phyloP scores from a whole-genome alignment of 495 filamentous ascomycete genomes.

The Aspergillus nidulans region DNA sequence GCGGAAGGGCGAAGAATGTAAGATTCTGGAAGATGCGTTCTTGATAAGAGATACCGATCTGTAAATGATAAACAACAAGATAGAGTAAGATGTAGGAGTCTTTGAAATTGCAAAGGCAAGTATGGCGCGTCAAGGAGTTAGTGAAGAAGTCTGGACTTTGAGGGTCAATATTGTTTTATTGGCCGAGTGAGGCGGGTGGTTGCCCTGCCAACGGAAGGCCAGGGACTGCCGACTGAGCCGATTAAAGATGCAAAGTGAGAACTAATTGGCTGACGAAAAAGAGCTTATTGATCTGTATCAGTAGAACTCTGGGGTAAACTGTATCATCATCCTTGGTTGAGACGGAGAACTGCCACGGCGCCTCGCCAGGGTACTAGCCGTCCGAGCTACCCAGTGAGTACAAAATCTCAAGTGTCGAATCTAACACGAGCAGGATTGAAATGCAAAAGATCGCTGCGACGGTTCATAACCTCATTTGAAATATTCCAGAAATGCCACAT shows the following conservation, averaged over 20 bases:
- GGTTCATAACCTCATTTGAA: not conserved
- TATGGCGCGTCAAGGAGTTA: not conserved
- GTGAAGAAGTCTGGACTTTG: no score
- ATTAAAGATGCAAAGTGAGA: not conserved
- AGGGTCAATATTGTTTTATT: not conserved
- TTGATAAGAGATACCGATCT: constrained; percentile 3
- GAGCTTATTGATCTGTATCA: not conserved
- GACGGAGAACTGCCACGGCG: no score
- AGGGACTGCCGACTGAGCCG: not conserved
- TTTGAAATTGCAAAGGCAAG: not conserved
- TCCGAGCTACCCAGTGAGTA: not conserved
- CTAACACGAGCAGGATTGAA: no score
- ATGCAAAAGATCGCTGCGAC: not conserved
- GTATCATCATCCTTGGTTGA: not conserved
- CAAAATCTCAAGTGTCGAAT: not conserved
- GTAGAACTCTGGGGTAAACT: constrained; percentile 1
- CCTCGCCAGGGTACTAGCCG: not conserved
- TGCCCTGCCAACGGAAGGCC: constrained; percentile 4
- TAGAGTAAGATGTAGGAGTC: constrained; percentile 4
- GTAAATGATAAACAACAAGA: constrained; percentile 4
- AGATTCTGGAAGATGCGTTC: not conserved
- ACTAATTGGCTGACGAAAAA: not conserved
- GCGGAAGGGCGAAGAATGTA: constrained; percentile 32
- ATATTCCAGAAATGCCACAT: not conserved
- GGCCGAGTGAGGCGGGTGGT: not conserved